Conservation (phyloP, 2,329 filamentous ascomycete species). For the Mariannaea sp. region DNA sequence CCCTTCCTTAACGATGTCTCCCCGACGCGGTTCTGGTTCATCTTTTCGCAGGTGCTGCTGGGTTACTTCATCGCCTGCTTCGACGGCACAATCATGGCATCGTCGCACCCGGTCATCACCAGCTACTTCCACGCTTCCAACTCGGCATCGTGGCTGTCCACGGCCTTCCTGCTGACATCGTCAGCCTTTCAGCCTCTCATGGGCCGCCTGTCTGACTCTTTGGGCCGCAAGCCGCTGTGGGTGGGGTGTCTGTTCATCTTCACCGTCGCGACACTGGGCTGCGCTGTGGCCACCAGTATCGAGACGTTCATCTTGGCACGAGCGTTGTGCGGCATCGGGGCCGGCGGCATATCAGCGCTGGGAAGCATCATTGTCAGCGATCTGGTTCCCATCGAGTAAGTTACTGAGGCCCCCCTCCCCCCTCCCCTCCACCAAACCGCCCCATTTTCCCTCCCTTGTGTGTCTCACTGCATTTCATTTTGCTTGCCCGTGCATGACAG, state of each 20-base stretch:
- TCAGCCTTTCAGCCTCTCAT: slow-evolving; percentile 78
- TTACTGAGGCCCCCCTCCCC: slow-evolving; percentile 40
- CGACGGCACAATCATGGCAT: slow-evolving; percentile 81
- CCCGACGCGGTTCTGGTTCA: slow-evolving; percentile 61
- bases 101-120: slow-evolving; percentile 79
- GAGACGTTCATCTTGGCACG: slow-evolving; percentile 72
- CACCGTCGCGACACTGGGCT: slow-evolving; percentile 68
- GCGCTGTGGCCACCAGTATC: slow-evolving; percentile 69
- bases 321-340: slow-evolving; percentile 73
- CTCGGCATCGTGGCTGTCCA: slow-evolving; percentile 81
- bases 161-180: slow-evolving; percentile 76
- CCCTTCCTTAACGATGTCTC: slow-evolving; percentile 53
- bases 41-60: slow-evolving; percentile 64
- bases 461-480: background rate
- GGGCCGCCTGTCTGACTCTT: slow-evolving; percentile 73
- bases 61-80: slow-evolving; percentile 67
- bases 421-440: too few relatives aligned
- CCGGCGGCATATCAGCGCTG: slow-evolving; percentile 71
- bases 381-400: slow-evolving; percentile 72
- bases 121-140: slow-evolving; percentile 80
- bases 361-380: slow-evolving; percentile 75
- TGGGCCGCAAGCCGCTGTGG: slow-evolving; percentile 71
- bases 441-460: background rate
- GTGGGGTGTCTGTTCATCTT: slow-evolving; percentile 68
- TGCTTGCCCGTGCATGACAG: background rate